Conservation (phyloP, 208 protist species). For the Endotrypanum monterogeii region DNA sequence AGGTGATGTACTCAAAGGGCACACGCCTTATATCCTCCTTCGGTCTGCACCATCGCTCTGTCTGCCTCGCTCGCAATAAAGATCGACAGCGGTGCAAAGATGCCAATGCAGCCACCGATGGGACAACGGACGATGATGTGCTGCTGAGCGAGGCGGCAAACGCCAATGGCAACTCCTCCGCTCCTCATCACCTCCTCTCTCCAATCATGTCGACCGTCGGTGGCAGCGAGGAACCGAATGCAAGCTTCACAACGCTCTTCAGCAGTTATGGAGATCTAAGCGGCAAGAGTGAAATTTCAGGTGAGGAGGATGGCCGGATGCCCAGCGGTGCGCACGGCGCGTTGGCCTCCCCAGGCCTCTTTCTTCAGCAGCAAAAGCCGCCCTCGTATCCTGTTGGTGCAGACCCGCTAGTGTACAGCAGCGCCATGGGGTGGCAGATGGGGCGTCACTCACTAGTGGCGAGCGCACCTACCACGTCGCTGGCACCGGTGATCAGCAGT, state of each 20-base stretch:
- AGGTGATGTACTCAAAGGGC: constrained; percentile 74
- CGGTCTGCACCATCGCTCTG: constrained; percentile 49
- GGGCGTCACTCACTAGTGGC: constrained; percentile 1
- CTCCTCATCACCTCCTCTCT: constrained; percentile 1
- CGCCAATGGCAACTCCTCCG: neutral
- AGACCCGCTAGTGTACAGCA: constrained; percentile 4
- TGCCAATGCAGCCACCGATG: neutral
- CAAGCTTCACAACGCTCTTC: constrained; percentile 13
- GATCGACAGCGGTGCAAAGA: constrained; percentile 16
- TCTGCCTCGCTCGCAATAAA: constrained; percentile 28
- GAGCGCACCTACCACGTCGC: neutral
- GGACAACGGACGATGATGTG: neutral
- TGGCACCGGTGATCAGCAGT: constrained; percentile 1
- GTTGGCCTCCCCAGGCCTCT: neutral
- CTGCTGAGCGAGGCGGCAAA: neutral
- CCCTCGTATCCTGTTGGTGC: constrained; percentile 9
- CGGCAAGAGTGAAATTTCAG: constrained; percentile 18
- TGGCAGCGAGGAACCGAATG: constrained; percentile 6
- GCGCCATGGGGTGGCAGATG: constrained; percentile 7
- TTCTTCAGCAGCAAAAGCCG: constrained; percentile 14
- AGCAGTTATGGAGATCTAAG: constrained; percentile 13
- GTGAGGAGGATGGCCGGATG: constrained; percentile 16
- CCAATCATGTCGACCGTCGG: constrained; percentile 3
- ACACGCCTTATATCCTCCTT: constrained; percentile 63
- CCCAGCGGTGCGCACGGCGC: constrained; percentile 3